Percentiles rank a stretch among this genome's conserved stretches.
Evolutionary conservation across 2,329 filamentous ascomycete species (phyloP).

Genomic region (Arthrobotrys sphaeroides): DNA sequence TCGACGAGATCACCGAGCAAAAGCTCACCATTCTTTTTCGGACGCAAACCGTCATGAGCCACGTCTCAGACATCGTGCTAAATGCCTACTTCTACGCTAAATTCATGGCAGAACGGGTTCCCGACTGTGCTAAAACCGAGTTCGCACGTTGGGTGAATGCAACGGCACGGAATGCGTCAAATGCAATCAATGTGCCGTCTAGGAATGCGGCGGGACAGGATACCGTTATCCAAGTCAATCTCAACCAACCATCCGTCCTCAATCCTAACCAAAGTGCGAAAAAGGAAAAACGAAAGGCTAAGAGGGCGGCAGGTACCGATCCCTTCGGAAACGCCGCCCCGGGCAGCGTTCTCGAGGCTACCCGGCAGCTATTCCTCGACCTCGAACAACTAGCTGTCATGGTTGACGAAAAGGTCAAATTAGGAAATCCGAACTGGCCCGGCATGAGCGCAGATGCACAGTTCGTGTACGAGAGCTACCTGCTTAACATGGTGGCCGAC

Average conservation of each 20-base stretch:
- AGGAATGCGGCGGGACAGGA: slow-evolving; percentile 23
- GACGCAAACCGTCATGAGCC: slow-evolving; percentile 45
- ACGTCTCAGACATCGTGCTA: slow-evolving; percentile 36
- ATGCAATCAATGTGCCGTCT: slow-evolving; percentile 36
- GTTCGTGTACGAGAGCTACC: slow-evolving; percentile 40
- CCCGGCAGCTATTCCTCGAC: slow-evolving; percentile 34
- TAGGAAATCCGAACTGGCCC: slow-evolving; percentile 43
- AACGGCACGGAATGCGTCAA: slow-evolving; percentile 29
- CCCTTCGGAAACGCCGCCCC: slow-evolving; percentile 31
- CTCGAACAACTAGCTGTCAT: slow-evolving; percentile 10
- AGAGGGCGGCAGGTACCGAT: slow-evolving; percentile 20
- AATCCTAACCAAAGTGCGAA: neutral
- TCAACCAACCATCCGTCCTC: slow-evolving; percentile 16
- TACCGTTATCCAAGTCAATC: slow-evolving; percentile 26
- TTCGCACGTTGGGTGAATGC: slow-evolving; percentile 46
- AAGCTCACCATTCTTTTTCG: slow-evolving; percentile 36
- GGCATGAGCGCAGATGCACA: slow-evolving; percentile 45
- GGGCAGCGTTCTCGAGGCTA: slow-evolving; percentile 10
- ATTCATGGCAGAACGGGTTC: slow-evolving; percentile 42
- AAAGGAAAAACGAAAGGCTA: slow-evolving; percentile 1
- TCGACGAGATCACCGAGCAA: slow-evolving; percentile 39
- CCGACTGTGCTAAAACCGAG: slow-evolving; percentile 43
- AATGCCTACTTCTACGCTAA: slow-evolving; percentile 40
- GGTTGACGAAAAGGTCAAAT: slow-evolving; percentile 34
- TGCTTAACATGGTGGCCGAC: slow-evolving; percentile 39